These are phyloP conservation scores for Rhododendron vialii DNA, from an alignment of 148 eudicot genomes.

Conservation along the genomic window DNA sequence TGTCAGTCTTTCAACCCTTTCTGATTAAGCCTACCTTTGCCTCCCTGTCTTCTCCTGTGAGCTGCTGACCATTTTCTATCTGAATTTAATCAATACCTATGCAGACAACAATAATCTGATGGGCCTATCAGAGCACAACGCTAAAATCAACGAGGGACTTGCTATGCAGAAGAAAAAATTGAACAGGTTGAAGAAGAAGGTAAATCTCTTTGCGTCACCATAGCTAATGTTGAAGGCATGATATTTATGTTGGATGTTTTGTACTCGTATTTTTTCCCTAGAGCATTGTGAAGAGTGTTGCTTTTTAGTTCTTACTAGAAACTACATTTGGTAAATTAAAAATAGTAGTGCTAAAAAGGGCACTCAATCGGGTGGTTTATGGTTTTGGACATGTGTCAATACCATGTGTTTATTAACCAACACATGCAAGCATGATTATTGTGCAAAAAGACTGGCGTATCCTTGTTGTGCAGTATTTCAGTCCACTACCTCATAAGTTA, in stretches of 20 bases:
- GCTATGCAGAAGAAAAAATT: constrained; percentile 46
- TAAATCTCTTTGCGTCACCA: constrained; percentile 18
- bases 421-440: background rate
- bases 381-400: background rate
- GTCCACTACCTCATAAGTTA: background rate
- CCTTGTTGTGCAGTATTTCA: background rate
- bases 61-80: background rate
- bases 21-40: constrained; percentile 1
- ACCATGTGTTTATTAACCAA: background rate
- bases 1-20: background rate
- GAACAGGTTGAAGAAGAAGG: constrained; percentile 69
- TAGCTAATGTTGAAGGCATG: background rate
- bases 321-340: background rate
- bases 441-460: background rate
- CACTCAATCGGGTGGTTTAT: background rate
- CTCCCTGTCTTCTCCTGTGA: background rate
- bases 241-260: background rate
- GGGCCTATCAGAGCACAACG: constrained; percentile 39
- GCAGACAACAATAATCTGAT: constrained; percentile 41
- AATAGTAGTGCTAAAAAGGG: background rate
- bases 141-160: constrained; percentile 44
- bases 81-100: background rate
- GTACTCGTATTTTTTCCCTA: background rate
- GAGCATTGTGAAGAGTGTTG: background rate
- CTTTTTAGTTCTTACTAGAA: background rate